A percentile compares a stretch with the other conserved stretches of the same genome.
These are phyloP conservation scores for Phycomyces nitens DNA, from an alignment of 192 early-diverging fungal genomes.

Conservation along the genomic window DNA sequence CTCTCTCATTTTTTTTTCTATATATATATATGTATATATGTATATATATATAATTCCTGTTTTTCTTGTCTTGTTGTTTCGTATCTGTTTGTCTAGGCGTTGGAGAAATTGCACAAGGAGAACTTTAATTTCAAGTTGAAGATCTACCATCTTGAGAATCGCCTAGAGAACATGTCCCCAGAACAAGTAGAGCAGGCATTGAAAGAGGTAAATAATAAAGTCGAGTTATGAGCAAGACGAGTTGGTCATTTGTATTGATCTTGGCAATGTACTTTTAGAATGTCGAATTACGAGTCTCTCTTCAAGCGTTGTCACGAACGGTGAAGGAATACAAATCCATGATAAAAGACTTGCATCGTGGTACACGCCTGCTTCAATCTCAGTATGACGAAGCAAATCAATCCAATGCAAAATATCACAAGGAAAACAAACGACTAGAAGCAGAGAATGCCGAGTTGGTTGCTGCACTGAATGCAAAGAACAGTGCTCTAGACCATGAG, in stretches of 20 bases:
- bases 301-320: conserved; percentile 42
- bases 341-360: conserved; percentile 41
- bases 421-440: conserved; percentile 26
- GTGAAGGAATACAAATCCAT: conserved; percentile 47
- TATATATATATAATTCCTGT: neutral
- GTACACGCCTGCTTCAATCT: conserved; percentile 40
- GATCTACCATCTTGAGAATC: conserved; percentile 51
- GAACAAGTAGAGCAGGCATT: conserved; percentile 50
- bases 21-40: too few species aligned
- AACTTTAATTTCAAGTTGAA: conserved; percentile 54
- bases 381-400: conserved; percentile 34
- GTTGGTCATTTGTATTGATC: neutral
- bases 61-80: neutral
- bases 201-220: conserved; percentile 42
- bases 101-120: conserved; percentile 54
- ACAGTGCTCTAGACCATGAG: neutral
- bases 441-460: conserved; percentile 20
- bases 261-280: conserved; percentile 32
- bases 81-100: conserved; percentile 30
- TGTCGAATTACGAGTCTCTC: conserved; percentile 45
- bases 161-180: conserved; percentile 46
- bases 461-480: conserved; percentile 19
- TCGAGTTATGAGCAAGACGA: too few species aligned
- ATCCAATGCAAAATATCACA: conserved; percentile 11
- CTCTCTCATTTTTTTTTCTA: too few species aligned